Evolutionary conservation across 306 rosid species (phyloP).

Genomic region (Glycyrrhiza uralensis): DNA sequence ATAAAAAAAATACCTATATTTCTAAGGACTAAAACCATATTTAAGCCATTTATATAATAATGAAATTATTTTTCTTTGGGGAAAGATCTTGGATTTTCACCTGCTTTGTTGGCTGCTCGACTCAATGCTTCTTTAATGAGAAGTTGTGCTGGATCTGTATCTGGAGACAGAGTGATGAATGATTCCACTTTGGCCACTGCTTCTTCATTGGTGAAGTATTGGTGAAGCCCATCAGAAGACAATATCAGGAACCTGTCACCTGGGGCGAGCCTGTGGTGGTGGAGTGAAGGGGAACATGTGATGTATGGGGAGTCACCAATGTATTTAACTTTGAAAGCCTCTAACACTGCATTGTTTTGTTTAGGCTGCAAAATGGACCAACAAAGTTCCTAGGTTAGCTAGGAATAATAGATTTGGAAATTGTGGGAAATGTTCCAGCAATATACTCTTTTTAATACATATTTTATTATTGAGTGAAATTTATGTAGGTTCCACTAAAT

Average conservation of each 20-base stretch:
- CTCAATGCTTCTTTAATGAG: slow-evolving; percentile 59
- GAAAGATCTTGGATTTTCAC: slow-evolving; percentile 13
- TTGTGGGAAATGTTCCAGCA: too few species aligned
- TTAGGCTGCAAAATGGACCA: slow-evolving; percentile 56
- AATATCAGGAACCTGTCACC: slow-evolving; percentile 60
- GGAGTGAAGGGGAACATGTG: slow-evolving; percentile 57
- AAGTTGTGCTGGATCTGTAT: slow-evolving; percentile 80
- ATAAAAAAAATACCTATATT: too few species aligned
- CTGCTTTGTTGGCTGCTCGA: slow-evolving; percentile 72
- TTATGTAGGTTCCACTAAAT: too few species aligned
- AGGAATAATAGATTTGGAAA: not conserved
- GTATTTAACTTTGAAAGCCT: slow-evolving; percentile 63
- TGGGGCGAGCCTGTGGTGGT: slow-evolving; percentile 54
- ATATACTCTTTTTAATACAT: too few species aligned
- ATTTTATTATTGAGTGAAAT: too few species aligned
- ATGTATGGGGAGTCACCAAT: slow-evolving; percentile 63
- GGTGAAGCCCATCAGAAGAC: slow-evolving; percentile 79
- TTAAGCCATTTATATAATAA: too few species aligned
- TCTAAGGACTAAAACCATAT: too few species aligned
- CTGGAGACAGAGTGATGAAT: slow-evolving; percentile 63
- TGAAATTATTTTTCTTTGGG: not conserved
- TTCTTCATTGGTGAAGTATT: slow-evolving; percentile 74
- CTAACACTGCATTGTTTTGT: slow-evolving; percentile 64
- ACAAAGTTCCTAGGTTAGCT: not conserved
- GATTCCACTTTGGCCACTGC: slow-evolving; percentile 60